Percentiles rank a stretch among this genome's conserved stretches.
phyloP scores from a whole-genome alignment of 148 eudicot species.

The Chenopodium suecicum region DNA sequence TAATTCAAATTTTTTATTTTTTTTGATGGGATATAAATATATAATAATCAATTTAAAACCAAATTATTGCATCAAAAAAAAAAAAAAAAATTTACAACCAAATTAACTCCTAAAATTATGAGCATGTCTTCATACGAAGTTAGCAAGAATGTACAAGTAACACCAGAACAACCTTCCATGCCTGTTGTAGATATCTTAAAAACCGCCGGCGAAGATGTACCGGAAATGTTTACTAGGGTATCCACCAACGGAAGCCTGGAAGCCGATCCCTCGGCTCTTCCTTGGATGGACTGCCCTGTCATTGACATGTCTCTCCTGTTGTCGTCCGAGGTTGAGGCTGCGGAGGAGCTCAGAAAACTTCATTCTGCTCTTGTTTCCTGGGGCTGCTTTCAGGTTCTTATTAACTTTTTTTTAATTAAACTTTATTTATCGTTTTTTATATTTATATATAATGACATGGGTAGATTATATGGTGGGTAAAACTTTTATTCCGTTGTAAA shows the following conservation, averaged over 20 bases:
- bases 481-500: too few relatives aligned
- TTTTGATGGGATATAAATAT: too few relatives aligned
- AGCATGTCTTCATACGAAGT: not conserved
- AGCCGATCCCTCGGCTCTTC: slow-evolving; percentile 8
- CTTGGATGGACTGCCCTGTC: slow-evolving; percentile 26
- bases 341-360: slow-evolving; percentile 27
- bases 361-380: slow-evolving; percentile 27
- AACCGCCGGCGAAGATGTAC: slow-evolving; percentile 9
- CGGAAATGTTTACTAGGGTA: slow-evolving; percentile 20
- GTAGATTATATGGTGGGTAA: too few relatives aligned
- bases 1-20: too few relatives aligned
- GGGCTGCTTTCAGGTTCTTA: slow-evolving; percentile 34
- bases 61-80: too few relatives aligned
- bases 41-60: too few relatives aligned
- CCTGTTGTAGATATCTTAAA: slow-evolving; percentile 13
- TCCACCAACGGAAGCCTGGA: not conserved
- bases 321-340: not conserved
- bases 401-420: too few relatives aligned
- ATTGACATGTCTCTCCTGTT: slow-evolving; percentile 28
- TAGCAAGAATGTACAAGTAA: not conserved
- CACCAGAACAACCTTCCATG: slow-evolving; percentile 14
- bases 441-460: too few relatives aligned
- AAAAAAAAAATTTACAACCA: too few relatives aligned
- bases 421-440: too few relatives aligned
- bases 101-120: not conserved